A percentile compares a stretch with the other conserved stretches of the same genome.
Conservation (phyloP, 2,329 filamentous ascomycete genomes). For the Microdochium paspali region DNA sequence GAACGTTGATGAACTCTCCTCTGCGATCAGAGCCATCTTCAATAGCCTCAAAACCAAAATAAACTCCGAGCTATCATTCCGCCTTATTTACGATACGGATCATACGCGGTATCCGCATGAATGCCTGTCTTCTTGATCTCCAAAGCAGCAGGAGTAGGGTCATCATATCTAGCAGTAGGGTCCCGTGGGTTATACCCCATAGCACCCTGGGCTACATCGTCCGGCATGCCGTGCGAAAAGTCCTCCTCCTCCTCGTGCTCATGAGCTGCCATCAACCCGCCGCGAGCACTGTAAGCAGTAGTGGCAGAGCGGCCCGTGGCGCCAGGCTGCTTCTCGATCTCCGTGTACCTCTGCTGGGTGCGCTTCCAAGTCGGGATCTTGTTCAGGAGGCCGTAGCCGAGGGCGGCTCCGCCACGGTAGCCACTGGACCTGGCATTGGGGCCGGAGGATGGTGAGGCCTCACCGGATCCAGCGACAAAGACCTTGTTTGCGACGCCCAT, state of each 20-base stretch:
- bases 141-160: background rate
- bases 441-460: background rate
- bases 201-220: background rate
- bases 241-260: constrained; percentile 4
- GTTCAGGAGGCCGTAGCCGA: constrained; percentile 7
- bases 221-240: background rate
- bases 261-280: constrained; percentile 4
- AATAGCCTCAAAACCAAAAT: too few relatives aligned
- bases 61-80: too few relatives aligned
- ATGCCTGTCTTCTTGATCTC: background rate
- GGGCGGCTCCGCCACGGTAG: background rate
- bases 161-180: background rate
- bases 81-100: background rate
- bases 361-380: constrained; percentile 13
- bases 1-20: too few relatives aligned
- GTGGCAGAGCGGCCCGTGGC: constrained; percentile 3
- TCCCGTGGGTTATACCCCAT: background rate
- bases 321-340: constrained; percentile 15
- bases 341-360: constrained; percentile 17
- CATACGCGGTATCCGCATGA: background rate
- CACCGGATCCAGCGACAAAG: background rate
- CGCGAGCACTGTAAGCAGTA: constrained; percentile 2
- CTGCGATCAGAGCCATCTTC: too few relatives aligned
- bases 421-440: constrained; percentile 5
- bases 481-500: background rate